Percentiles rank a stretch among this genome's conserved stretches.
Conservation (phyloP, 1,284 basidiomycete genomes). For the Caloboletus firmus region DNA sequence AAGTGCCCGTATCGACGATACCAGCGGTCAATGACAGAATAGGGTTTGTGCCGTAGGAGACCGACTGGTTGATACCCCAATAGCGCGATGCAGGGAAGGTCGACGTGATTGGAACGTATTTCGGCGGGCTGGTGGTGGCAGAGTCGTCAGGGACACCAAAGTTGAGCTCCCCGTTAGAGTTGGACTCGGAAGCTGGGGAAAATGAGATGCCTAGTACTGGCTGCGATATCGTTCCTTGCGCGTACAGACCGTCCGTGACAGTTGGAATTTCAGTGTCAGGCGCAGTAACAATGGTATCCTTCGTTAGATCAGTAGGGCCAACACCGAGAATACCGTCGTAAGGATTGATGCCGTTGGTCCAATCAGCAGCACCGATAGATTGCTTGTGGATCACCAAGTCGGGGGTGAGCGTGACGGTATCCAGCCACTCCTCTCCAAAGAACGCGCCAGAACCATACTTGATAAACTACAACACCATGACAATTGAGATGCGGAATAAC, state of each 20-base stretch:
- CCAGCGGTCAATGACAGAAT: conserved; percentile 45
- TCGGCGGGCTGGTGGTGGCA: conserved; percentile 46
- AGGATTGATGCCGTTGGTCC: conserved; percentile 41
- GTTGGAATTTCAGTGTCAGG: conserved; percentile 36
- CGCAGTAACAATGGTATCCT: conserved; percentile 31
- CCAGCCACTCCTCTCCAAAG: conserved; percentile 51
- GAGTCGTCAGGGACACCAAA: conserved; percentile 50
- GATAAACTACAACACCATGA: conserved; percentile 31
- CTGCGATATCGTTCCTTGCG: conserved; percentile 42
- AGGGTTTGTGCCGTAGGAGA: conserved; percentile 43
- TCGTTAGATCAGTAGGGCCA: conserved; percentile 54
- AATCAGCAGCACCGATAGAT: conserved; percentile 53
- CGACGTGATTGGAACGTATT: conserved; percentile 51
- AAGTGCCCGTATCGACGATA: conserved; percentile 62
- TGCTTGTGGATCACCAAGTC: conserved; percentile 49
- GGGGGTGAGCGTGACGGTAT: conserved; percentile 46
- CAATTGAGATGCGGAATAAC: background rate
- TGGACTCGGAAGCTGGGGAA: conserved; percentile 38
- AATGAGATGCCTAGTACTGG: conserved; percentile 54
- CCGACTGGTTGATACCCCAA: conserved; percentile 57
- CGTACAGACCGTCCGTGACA: conserved; percentile 44
- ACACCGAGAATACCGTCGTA: conserved; percentile 60
- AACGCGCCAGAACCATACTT: conserved; percentile 55
- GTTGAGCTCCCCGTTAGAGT: conserved; percentile 44
- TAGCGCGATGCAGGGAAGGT: conserved; percentile 47